phyloP scores from a whole-genome alignment of 768 basidiomycete genomes.

The Suillus clintonianus region DNA sequence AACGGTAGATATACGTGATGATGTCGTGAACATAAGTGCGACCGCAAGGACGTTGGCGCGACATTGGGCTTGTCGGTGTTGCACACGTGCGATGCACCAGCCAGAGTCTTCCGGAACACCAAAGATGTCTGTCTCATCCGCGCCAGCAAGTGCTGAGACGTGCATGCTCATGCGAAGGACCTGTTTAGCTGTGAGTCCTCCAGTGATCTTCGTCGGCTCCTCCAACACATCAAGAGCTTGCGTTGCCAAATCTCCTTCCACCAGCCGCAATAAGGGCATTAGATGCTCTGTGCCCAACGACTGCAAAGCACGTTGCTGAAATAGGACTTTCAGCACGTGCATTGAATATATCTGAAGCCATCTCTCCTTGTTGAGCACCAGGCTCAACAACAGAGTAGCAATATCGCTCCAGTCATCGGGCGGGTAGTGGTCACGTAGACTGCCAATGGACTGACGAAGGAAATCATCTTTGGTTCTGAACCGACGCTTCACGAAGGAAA shows the following conservation, averaged over 20 bases:
- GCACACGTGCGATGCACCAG: constrained; percentile 80
- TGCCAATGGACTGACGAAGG: constrained; percentile 82
- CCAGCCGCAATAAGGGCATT: constrained; percentile 85
- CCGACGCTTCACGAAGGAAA: constrained; percentile 80
- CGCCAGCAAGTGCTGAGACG: constrained; percentile 43
- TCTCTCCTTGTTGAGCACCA: constrained; percentile 78
- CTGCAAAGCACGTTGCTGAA: constrained; percentile 80
- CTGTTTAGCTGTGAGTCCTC: constrained; percentile 77
- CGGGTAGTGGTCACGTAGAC: constrained; percentile 84
- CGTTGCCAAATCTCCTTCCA: constrained; percentile 84
- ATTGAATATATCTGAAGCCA: constrained; percentile 84
- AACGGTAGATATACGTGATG: constrained; percentile 68
- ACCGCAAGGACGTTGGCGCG: constrained; percentile 82
- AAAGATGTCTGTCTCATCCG: constrained; percentile 72
- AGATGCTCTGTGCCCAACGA: constrained; percentile 82
- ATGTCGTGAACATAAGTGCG: constrained; percentile 79
- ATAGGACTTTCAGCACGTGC: constrained; percentile 86
- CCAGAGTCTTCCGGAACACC: constrained; percentile 82
- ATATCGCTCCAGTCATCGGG: constrained; percentile 76
- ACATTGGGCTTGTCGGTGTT: constrained; percentile 60
- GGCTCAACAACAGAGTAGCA: constrained; percentile 81
- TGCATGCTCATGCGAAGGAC: constrained; percentile 94
- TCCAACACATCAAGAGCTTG: constrained; percentile 93
- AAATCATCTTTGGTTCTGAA: constrained; percentile 95
- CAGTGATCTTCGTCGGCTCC: constrained; percentile 79